A percentile compares a stretch with the other conserved stretches of the same genome.
Evolutionary conservation across 164 flowering plant genomes (phyloP).

Genomic region (Santalum album): DNA sequence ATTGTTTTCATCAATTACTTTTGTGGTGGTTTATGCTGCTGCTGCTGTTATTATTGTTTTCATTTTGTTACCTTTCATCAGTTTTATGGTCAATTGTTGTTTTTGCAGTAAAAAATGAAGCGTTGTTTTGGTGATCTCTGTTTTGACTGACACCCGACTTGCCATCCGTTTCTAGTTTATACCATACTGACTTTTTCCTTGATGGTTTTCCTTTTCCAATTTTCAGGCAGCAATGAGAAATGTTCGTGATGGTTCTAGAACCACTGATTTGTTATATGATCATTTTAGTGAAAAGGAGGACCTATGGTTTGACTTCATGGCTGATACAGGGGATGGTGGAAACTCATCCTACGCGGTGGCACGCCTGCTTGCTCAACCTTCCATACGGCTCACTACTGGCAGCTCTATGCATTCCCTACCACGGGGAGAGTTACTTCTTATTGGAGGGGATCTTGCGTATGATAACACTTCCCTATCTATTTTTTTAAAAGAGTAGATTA

Average conservation of each 20-base stretch:
- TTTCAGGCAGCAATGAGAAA: slow-evolving; percentile 86
- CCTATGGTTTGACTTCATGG: slow-evolving; percentile 99
- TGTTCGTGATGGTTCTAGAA: slow-evolving; percentile 43
- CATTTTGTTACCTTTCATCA: not conserved
- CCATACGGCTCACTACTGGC: slow-evolving; percentile 24
- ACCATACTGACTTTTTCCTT: not conserved
- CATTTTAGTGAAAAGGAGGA: slow-evolving; percentile 73
- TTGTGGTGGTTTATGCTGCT: not conserved
- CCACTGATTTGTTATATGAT: slow-evolving; percentile 62
- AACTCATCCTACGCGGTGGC: slow-evolving; percentile 91
- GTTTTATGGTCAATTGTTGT: not conserved
- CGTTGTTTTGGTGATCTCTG: too few relatives aligned
- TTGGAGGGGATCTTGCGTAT: slow-evolving; percentile 99
- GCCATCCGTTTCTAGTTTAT: not conserved
- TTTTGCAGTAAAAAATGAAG: too few relatives aligned
- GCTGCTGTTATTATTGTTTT: not conserved
- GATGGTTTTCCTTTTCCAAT: slow-evolving; percentile 3
- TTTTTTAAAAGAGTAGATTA: too few relatives aligned
- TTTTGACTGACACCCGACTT: too few relatives aligned
- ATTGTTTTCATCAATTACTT: not conserved
- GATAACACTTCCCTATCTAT: slow-evolving; percentile 16
- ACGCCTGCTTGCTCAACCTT: slow-evolving; percentile 86
- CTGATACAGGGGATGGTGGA: slow-evolving; percentile 99
- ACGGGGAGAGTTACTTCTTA: slow-evolving; percentile 76
- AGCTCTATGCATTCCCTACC: slow-evolving; percentile 38